Evolutionary conservation across 176 grass and related monocot genomes (phyloP).

Genomic region (Canna indica): DNA sequence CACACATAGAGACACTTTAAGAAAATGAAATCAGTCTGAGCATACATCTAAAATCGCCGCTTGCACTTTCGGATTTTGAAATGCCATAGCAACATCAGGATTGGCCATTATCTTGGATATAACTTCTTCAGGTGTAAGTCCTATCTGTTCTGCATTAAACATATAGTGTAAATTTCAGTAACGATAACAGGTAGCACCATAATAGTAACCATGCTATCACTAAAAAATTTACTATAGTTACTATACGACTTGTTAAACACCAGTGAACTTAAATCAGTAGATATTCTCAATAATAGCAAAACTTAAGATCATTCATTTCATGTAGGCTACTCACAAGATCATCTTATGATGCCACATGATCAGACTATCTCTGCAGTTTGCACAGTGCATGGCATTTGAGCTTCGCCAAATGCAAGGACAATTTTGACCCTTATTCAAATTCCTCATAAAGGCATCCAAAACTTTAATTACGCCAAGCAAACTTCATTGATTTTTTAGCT

Average conservation of each 20-base stretch:
- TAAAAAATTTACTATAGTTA: not conserved
- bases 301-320: too few relatives aligned
- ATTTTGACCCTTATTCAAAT: too few relatives aligned
- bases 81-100: slow-evolving; percentile 84
- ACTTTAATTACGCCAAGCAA: not conserved
- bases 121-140: slow-evolving; percentile 90
- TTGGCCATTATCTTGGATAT: slow-evolving; percentile 96
- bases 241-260: not conserved
- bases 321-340: not conserved
- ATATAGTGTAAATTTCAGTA: not conserved
- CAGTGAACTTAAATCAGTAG: not conserved
- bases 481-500: not conserved
- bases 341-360: not conserved
- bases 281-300: too few relatives aligned
- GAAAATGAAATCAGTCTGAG: slow-evolving; percentile 8
- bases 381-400: not conserved
- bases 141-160: slow-evolving; percentile 65
- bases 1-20: slow-evolving; percentile 12
- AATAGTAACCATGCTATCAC: not conserved
- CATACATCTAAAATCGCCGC: slow-evolving; percentile 97
- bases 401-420: not conserved
- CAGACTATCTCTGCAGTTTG: not conserved
- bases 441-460: not conserved
- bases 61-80: slow-evolving; percentile 98
- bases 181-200: not conserved